A percentile compares a stretch with the other conserved stretches of the same genome.
These are phyloP conservation scores for Phoma herbarum DNA, from an alignment of 2,329 filamentous ascomycete species.

Conservation along the genomic window DNA sequence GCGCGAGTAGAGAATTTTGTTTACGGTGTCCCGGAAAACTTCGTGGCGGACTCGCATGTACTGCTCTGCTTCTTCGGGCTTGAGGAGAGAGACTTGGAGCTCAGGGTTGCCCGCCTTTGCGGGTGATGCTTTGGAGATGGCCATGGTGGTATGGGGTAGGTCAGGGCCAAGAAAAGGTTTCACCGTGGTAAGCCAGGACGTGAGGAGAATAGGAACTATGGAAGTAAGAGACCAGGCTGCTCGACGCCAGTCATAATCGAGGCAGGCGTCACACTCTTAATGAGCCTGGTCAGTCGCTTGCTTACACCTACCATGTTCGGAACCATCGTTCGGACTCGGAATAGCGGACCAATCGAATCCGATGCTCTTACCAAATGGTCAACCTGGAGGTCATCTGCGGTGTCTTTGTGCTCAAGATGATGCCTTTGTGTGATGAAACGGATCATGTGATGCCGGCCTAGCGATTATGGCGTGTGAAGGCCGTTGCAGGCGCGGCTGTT, in stretches of 20 bases:
- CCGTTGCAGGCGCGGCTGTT: slow-evolving; percentile 1
- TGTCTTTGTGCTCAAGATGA: slow-evolving; percentile 16
- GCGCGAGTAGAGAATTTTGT: slow-evolving; percentile 47
- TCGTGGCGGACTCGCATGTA: slow-evolving; percentile 46
- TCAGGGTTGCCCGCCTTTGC: slow-evolving; percentile 35
- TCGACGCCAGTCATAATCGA: slow-evolving; percentile 2
- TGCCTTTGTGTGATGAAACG: slow-evolving; percentile 12
- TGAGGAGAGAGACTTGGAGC: slow-evolving; percentile 40
- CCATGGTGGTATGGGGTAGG: neutral
- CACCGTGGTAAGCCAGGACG: neutral
- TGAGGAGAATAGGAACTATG: neutral
- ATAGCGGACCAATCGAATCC: slow-evolving; percentile 20
- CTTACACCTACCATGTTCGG: slow-evolving; percentile 10
- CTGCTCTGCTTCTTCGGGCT: slow-evolving; percentile 37
- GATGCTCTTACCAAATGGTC: slow-evolving; percentile 13
- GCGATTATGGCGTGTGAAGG: slow-evolving; percentile 24
- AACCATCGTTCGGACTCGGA: slow-evolving; percentile 19
- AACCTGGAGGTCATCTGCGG: slow-evolving; percentile 14
- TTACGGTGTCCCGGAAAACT: slow-evolving; percentile 43
- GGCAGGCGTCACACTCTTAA: slow-evolving; percentile 16
- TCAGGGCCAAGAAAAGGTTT: neutral
- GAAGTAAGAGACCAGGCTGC: neutral
- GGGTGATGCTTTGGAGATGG: slow-evolving; percentile 5
- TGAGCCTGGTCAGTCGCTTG: slow-evolving; percentile 1
- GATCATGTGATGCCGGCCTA: slow-evolving; percentile 23